phyloP scores from a whole-genome alignment of 257 asterid species.

The Lavandula angustifolia region DNA sequence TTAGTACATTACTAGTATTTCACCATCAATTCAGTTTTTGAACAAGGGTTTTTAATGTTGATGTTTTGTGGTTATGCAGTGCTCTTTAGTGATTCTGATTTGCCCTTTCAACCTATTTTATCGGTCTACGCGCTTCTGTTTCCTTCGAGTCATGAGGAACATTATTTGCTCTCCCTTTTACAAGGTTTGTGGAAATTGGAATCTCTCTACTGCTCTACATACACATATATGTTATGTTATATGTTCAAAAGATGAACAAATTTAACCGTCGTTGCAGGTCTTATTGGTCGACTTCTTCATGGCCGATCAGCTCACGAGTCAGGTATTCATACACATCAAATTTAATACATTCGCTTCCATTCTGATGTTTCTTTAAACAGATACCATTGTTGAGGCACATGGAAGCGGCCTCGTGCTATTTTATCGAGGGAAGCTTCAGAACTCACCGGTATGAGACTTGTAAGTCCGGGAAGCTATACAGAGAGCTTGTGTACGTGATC shows the following conservation, averaged over 20 bases:
- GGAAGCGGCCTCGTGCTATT: constrained; percentile 82
- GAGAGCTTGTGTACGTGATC: constrained; percentile 83
- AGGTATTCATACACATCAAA: constrained; percentile 44
- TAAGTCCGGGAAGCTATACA: constrained; percentile 66
- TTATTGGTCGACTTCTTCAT: constrained; percentile 93
- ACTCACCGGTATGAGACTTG: constrained; percentile 63
- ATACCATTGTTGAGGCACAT: constrained; percentile 86
- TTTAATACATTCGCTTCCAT: neutral
- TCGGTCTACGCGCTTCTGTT: constrained; percentile 74
- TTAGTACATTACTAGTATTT: constrained; percentile 28
- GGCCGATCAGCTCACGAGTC: constrained; percentile 99
- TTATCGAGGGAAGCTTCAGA: constrained; percentile 65
- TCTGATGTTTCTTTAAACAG: constrained; percentile 33
- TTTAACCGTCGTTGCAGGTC: constrained; percentile 43
- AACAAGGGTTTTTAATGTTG: neutral
- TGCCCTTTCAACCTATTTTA: constrained; percentile 80
- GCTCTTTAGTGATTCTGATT: constrained; percentile 46
- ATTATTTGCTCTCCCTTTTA: constrained; percentile 88
- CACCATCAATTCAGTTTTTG: neutral
- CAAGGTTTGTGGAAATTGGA: constrained; percentile 48
- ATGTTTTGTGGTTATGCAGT: constrained; percentile 41
- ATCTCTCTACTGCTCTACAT: neutral
- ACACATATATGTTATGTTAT: no score
- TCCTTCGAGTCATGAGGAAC: constrained; percentile 78
- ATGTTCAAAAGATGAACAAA: no score